phyloP scores from a whole-genome alignment of 208 protist species.

The Lotmaria passim region DNA sequence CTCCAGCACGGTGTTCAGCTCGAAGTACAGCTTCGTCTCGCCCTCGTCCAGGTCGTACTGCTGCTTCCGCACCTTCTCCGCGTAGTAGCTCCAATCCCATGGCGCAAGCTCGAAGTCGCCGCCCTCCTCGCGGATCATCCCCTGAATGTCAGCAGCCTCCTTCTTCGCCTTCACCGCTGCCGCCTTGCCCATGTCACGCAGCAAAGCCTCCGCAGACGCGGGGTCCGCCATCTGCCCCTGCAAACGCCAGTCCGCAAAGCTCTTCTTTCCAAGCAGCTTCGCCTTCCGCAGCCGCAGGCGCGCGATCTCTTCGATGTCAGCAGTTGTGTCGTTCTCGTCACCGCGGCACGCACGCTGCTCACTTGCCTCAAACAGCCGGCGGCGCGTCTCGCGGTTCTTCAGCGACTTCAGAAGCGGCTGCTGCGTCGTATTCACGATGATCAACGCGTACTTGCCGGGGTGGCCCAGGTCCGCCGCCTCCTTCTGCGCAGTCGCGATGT shows the following conservation, averaged over 20 bases:
- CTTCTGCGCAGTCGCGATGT: conserved; percentile 35
- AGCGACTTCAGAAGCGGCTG: conserved; percentile 51
- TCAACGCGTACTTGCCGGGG: conserved; percentile 51
- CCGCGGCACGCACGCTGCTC: conserved; percentile 15
- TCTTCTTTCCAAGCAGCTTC: conserved; percentile 46
- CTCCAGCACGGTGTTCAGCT: conserved; percentile 59
- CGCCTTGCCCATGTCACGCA: conserved; percentile 27
- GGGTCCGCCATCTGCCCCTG: conserved; percentile 57
- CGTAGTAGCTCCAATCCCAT: conserved; percentile 64
- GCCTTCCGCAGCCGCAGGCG: conserved; percentile 51
- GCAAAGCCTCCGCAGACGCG: conserved; percentile 32
- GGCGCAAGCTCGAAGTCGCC: conserved; percentile 43
- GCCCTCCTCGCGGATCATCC: conserved; percentile 31
- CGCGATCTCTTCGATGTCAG: conserved; percentile 36
- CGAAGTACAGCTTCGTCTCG: conserved; percentile 59
- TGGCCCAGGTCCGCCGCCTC: conserved; percentile 40
- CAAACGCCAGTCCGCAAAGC: conserved; percentile 57
- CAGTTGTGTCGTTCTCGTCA: conserved; percentile 33
- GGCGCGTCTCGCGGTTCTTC: conserved; percentile 44
- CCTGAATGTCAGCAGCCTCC: conserved; percentile 43
- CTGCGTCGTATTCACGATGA: conserved; percentile 60
- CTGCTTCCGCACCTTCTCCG: conserved; percentile 51
- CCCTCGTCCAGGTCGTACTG: conserved; percentile 54
- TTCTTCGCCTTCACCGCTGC: conserved; percentile 10
- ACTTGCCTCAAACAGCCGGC: conserved; percentile 49